A percentile compares a stretch with the other conserved stretches of the same genome.
These are phyloP conservation scores for Fraxinus pennsylvanica DNA, from an alignment of 257 asterid species.

Conservation along the genomic window DNA sequence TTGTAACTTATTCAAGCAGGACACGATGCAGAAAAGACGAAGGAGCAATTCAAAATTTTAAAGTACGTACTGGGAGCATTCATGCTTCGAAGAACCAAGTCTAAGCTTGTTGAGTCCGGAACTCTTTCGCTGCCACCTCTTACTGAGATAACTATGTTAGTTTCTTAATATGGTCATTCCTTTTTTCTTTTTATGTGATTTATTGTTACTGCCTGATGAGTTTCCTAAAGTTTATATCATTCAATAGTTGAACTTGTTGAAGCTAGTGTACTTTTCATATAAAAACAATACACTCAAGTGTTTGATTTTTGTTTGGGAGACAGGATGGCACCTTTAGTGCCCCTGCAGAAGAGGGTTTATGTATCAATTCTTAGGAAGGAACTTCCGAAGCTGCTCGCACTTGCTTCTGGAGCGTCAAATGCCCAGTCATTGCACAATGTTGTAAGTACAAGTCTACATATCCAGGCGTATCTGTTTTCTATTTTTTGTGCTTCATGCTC, in stretches of 20 bases:
- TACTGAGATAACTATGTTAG: constrained; percentile 88
- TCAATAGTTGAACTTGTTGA: constrained; percentile 18
- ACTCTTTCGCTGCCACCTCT: constrained; percentile 79
- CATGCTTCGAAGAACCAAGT: constrained; percentile 96
- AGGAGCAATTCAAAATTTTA: constrained; percentile 59
- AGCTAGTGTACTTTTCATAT: constrained; percentile 3
- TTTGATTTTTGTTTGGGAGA: constrained; percentile 20
- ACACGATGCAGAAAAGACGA: constrained; percentile 51
- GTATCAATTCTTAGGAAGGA: constrained; percentile 85
- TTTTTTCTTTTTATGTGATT: constrained; percentile 3
- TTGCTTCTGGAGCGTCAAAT: constrained; percentile 73
- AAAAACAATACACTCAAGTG: not conserved
- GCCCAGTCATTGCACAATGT: constrained; percentile 78
- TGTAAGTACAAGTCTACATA: constrained; percentile 43
- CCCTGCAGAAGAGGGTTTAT: constrained; percentile 81
- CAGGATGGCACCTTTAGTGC: constrained; percentile 84
- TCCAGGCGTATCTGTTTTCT: not conserved
- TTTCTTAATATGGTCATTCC: constrained; percentile 30
- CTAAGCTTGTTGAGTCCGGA: constrained; percentile 76
- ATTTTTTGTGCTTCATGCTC: constrained; percentile 17
- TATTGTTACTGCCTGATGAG: constrained; percentile 17
- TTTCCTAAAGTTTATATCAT: constrained; percentile 16
- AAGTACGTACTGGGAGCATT: constrained; percentile 79
- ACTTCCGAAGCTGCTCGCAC: constrained; percentile 79
- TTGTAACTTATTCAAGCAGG: constrained; percentile 45